Evolutionary conservation across 1,139 yeast species (phyloP), one percentile per base, ranked within the genome.

Genomic region (Taphrina communis): DNA sequence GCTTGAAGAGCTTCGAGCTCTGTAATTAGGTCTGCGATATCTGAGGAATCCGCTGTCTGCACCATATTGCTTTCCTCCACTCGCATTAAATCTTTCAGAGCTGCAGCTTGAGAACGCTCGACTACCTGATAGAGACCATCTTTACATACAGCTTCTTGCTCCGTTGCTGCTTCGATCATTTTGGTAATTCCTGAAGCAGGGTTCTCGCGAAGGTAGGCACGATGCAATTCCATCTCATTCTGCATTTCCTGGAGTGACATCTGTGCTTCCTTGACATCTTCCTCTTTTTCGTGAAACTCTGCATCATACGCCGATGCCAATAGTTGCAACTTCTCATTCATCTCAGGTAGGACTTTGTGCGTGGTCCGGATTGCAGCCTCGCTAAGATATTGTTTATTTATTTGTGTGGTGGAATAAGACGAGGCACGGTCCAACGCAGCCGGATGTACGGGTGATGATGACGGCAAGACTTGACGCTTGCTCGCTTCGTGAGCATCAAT

Each of bases 291-390:
- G 41, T 77, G 79, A 44, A 85, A 74, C 72, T 84, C 88, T 5
- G 77, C 74, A 71, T 86, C 88, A 74, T 84, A 88, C 0, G 85
- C 82, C 66, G 79, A 80, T 0, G 90, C 87, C 55, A 86, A 77
- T 21, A 82, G 85, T 58, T 82, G 84, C 70, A 88, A 76, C 46
- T 81, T 79, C 25, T 83, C 85, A 17, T 81, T 74, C 69, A 86
- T 74, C 36, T 79, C 78, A 6, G 81, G 80, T 0, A 83, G 79
- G 1, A 81, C 78, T 53, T 76, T 72, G 72, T 83, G 86, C 42
- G 82, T 81, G 4, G 85, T 85, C 60, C 80, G 81, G 73, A 83
- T 81, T 1, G 85, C 86, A 21, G 85, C 81, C 72, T 83, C 85
- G 1, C 85, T 82, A 17, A 79, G 77, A 65, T 77, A 79, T 3